phyloP scores from a whole-genome alignment of 495 filamentous ascomycete species.

The Aspergillus coremiiformis region DNA sequence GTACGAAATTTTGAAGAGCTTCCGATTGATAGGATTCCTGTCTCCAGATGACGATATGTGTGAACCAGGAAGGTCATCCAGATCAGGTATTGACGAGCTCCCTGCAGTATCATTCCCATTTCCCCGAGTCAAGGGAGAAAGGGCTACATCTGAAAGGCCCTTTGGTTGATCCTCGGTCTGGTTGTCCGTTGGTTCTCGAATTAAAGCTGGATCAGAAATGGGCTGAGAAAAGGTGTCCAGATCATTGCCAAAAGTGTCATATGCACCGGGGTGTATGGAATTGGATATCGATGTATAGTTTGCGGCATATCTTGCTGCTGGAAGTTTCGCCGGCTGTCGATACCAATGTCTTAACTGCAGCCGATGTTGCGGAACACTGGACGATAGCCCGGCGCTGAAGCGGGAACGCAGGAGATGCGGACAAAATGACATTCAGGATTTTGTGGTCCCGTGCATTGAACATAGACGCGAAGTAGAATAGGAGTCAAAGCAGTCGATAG shows the following conservation, averaged over 20 bases:
- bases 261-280: background rate
- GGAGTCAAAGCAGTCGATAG: background rate
- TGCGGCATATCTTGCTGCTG: constrained; percentile 8
- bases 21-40: background rate
- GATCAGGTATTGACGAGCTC: background rate
- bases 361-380: constrained; percentile 17
- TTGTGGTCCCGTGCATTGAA: constrained; percentile 19
- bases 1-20: background rate
- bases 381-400: constrained; percentile 25
- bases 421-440: constrained; percentile 38
- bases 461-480: background rate
- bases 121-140: background rate
- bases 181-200: background rate
- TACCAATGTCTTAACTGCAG: constrained; percentile 18
- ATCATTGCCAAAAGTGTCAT: background rate
- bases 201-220: background rate
- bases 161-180: background rate
- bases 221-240: too few relatives aligned
- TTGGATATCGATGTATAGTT: constrained; percentile 15
- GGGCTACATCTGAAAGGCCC: background rate
- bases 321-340: constrained; percentile 9
- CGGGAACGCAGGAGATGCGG: constrained; percentile 25
- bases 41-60: background rate
- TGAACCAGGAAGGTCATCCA: background rate
- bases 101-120: background rate